Conservation (phyloP, 2,329 filamentous ascomycete genomes). For the Apiospora saccharicola region DNA sequence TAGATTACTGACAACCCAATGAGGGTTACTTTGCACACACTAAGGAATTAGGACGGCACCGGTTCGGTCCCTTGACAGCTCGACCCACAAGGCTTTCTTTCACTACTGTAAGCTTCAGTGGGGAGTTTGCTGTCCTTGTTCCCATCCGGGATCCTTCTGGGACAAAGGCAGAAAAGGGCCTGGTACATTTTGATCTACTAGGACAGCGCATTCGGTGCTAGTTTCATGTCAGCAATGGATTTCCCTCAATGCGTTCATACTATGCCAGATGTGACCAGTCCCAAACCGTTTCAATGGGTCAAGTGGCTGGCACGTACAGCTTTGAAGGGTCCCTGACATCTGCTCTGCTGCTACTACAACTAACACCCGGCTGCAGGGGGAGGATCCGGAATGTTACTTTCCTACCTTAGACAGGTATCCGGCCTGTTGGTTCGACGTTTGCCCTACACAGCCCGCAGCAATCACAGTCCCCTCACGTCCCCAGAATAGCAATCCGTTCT, state of each 20-base stretch:
- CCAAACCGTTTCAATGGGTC: constrained; percentile 11
- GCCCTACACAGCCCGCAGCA: constrained; percentile 6
- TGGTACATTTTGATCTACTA: not conserved
- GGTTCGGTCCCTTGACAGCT: not conserved
- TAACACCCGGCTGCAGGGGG: not conserved
- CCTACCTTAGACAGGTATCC: not conserved
- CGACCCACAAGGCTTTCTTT: not conserved
- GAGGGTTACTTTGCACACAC: not conserved
- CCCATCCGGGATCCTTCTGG: not conserved
- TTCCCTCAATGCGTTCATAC: not conserved
- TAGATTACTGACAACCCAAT: not conserved
- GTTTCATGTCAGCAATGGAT: not conserved
- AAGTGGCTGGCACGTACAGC: not conserved
- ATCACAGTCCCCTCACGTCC: constrained; percentile 1
- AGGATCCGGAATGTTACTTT: not conserved
- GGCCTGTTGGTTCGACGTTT: constrained; percentile 13
- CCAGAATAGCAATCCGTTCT: not conserved
- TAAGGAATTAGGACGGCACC: not conserved
- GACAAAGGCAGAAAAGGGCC: not conserved
- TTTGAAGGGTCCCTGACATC: not conserved
- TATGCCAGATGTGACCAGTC: not conserved
- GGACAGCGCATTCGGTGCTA: constrained; percentile 8
- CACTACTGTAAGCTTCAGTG: not conserved
- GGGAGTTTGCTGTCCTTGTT: not conserved
- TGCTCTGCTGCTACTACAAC: not conserved